Conservation (phyloP, 116 monocot species). For the Iris pallida region DNA sequence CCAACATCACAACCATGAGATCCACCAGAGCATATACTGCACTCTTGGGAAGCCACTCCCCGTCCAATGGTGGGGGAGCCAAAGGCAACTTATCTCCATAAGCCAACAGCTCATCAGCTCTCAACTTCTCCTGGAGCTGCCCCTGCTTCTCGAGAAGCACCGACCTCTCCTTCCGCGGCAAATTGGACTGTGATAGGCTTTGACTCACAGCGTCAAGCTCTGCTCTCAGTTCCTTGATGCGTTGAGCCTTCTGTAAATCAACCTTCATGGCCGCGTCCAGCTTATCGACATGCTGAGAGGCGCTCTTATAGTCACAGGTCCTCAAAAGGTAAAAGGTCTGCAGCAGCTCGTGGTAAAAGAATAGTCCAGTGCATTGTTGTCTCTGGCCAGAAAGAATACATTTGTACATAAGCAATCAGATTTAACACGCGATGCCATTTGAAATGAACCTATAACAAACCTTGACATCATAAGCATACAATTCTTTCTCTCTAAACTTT, state of each 20-base stretch:
- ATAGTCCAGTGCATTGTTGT: constrained; percentile 61
- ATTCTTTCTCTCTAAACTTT: too few species aligned
- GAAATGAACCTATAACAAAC: too few species aligned
- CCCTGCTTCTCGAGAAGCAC: constrained; percentile 54
- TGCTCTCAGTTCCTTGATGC: constrained; percentile 38
- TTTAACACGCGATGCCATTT: too few species aligned
- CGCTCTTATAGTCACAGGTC: constrained; percentile 84
- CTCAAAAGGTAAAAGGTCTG: constrained; percentile 79
- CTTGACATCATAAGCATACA: too few species aligned
- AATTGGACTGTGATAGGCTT: constrained; percentile 39
- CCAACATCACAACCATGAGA: constrained; percentile 84
- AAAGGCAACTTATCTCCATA: constrained; percentile 58
- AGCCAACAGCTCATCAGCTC: constrained; percentile 13
- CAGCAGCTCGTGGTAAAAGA: constrained; percentile 87
- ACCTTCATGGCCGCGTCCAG: constrained; percentile 85
- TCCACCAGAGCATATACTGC: constrained; percentile 91
- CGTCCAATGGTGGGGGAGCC: constrained; percentile 83
- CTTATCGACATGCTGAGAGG: constrained; percentile 70
- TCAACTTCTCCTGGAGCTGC: constrained; percentile 50
- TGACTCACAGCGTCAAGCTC: constrained; percentile 54
- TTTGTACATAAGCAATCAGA: neutral
- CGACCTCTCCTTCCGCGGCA: constrained; percentile 46
- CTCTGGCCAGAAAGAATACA: constrained; percentile 24
- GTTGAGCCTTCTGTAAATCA: constrained; percentile 44
- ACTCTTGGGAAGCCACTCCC: constrained; percentile 88